Percentiles rank a stretch among this genome's conserved stretches.
phyloP scores from a whole-genome alignment of 495 filamentous ascomycete species.

The Achaetomiella virescens region DNA sequence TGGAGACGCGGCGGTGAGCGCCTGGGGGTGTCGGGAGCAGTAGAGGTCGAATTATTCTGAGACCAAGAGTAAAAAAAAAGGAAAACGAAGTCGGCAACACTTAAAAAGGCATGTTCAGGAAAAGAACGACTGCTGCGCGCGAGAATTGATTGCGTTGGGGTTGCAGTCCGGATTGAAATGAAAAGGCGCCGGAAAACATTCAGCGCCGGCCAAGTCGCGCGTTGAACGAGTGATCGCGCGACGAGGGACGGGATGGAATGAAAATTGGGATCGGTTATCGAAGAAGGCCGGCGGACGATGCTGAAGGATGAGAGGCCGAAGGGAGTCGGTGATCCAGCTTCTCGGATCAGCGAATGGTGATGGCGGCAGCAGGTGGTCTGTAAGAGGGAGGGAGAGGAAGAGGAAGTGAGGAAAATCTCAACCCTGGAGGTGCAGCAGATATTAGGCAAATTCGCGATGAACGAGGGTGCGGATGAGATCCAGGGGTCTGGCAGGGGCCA shows the following conservation, averaged over 20 bases:
- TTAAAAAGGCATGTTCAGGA: slow-evolving; percentile 2
- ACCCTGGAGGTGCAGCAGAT: not conserved
- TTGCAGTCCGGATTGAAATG: not conserved
- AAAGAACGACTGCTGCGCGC: not conserved
- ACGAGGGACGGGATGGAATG: not conserved
- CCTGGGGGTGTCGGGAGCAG: not conserved
- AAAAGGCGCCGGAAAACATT: not conserved
- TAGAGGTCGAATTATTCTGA: not conserved
- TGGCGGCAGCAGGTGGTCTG: not conserved
- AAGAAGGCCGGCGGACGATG: not conserved
- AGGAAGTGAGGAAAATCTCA: not conserved
- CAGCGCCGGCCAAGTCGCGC: slow-evolving; percentile 1
- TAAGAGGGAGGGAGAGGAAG: not conserved
- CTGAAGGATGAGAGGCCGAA: not conserved
- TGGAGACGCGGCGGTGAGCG: not conserved
- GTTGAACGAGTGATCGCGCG: slow-evolving; percentile 3
- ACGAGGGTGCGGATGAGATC: not conserved
- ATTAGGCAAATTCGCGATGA: not conserved
- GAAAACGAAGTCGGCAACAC: not conserved
- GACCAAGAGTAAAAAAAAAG: not conserved
- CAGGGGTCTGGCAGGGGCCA: not conserved
- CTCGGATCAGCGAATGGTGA: not conserved
- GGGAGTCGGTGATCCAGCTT: not conserved
- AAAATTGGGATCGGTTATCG: not conserved
- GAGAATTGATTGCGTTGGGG: not conserved